Evolutionary conservation across 805 yeast genomes (phyloP).

Genomic region (Wickerhamomyces hampshirensis): DNA sequence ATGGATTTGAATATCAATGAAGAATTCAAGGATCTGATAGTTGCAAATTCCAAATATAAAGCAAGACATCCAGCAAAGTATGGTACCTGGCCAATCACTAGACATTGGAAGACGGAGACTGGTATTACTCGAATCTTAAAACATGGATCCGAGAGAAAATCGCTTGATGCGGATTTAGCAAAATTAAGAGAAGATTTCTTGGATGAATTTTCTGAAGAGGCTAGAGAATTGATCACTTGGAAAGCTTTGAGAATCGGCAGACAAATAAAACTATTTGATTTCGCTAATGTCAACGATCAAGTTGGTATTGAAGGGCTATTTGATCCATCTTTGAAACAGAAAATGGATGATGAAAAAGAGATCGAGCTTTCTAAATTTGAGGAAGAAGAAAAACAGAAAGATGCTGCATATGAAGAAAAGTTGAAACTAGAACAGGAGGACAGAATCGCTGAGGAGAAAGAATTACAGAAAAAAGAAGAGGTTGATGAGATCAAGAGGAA

Average conservation of each 20-base stretch:
- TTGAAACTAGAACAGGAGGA: slow-evolving; percentile 18
- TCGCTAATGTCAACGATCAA: slow-evolving; percentile 30
- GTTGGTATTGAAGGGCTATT: slow-evolving; percentile 37
- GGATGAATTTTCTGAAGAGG: slow-evolving; percentile 2
- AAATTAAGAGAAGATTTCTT: slow-evolving; percentile 4
- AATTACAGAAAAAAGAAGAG: slow-evolving; percentile 10
- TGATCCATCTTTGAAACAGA: slow-evolving; percentile 20
- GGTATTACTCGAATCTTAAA: slow-evolving; percentile 31
- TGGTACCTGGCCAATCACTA: slow-evolving; percentile 24
- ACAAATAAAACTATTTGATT: slow-evolving; percentile 31
- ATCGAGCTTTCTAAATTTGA: slow-evolving; percentile 3
- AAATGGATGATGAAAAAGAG: slow-evolving; percentile 12
- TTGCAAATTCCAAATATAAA: slow-evolving; percentile 6
- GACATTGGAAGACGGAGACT: slow-evolving; percentile 35
- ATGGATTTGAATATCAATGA: slow-evolving; percentile 4
- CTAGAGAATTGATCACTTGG: slow-evolving; percentile 32
- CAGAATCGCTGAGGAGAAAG: slow-evolving; percentile 10
- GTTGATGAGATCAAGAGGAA: slow-evolving; percentile 5
- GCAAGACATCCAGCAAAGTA: slow-evolving; percentile 19
- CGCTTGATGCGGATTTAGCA: slow-evolving; percentile 2
- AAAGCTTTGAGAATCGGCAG: slow-evolving; percentile 38
- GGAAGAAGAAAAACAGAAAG: slow-evolving; percentile 9
- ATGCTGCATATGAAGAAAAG: slow-evolving; percentile 7
- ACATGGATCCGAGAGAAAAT: slow-evolving; percentile 3
- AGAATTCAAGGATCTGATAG: slow-evolving; percentile 1